These are phyloP conservation scores for Calonectria hawksworthii DNA, from an alignment of 2,329 filamentous ascomycete genomes.

Conservation along the genomic window DNA sequence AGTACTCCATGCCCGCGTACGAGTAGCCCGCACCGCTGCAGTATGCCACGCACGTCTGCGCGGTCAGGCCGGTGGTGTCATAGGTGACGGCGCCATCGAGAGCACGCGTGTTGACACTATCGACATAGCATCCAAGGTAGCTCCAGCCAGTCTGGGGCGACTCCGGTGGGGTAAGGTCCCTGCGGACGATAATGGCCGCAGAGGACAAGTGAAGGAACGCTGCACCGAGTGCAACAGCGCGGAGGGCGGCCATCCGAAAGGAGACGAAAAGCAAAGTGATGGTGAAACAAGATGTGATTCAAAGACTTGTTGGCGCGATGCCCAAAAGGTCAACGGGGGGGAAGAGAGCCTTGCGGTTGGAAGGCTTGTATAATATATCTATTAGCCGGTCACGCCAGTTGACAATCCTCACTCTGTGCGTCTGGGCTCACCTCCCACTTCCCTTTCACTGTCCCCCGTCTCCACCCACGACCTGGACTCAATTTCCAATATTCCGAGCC, in stretches of 20 bases:
- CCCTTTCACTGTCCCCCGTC: neutral
- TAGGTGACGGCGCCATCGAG: slow-evolving; percentile 40
- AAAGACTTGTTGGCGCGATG: slow-evolving; percentile 23
- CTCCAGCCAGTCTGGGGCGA: slow-evolving; percentile 37
- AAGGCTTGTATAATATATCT: slow-evolving; percentile 35
- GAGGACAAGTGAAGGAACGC: slow-evolving; percentile 38
- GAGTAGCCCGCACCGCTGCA: slow-evolving; percentile 58
- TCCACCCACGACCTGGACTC: slow-evolving; percentile 16
- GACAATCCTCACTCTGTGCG: slow-evolving; percentile 3
- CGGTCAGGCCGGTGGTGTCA: slow-evolving; percentile 49
- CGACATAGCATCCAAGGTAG: slow-evolving; percentile 44
- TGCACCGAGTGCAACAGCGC: slow-evolving; percentile 37
- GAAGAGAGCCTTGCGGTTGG: slow-evolving; percentile 16
- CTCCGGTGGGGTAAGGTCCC: slow-evolving; percentile 38
- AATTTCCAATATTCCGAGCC: slow-evolving; percentile 28
- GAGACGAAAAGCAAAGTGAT: neutral
- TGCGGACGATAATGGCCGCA: slow-evolving; percentile 36
- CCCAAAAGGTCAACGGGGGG: slow-evolving; percentile 25
- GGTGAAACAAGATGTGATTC: slow-evolving; percentile 22
- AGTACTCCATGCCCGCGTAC: slow-evolving; percentile 65
- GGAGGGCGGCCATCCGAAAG: slow-evolving; percentile 30
- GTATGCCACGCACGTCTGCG: slow-evolving; percentile 61
- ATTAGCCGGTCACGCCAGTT: slow-evolving; percentile 12
- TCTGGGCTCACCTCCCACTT: slow-evolving; percentile 8
- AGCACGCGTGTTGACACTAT: slow-evolving; percentile 38